phyloP scores from a whole-genome alignment of 805 yeast genomes.

The Candida quercuum region DNA sequence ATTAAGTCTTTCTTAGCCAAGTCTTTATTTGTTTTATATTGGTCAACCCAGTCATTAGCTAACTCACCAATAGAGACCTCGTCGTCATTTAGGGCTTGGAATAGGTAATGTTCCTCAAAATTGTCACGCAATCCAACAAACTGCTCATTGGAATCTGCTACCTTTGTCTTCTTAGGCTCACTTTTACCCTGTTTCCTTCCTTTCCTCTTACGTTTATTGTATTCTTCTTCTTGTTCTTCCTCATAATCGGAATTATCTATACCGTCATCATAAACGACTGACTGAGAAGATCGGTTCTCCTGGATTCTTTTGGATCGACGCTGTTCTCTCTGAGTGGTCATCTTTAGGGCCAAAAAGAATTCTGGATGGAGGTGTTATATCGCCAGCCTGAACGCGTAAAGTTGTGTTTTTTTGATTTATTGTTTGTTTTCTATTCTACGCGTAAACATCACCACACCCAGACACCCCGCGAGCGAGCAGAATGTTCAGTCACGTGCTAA shows the following conservation, averaged over 20 bases:
- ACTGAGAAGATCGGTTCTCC: conserved; percentile 13
- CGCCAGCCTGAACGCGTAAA: background rate
- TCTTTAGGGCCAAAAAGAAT: no score
- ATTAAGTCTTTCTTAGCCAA: conserved; percentile 55
- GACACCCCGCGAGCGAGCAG: no score
- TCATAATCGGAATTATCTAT: conserved; percentile 17
- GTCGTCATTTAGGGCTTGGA: conserved; percentile 44
- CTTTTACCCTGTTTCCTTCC: conserved; percentile 5
- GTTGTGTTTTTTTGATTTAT: background rate
- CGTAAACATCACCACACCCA: no score
- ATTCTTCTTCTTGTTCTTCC: conserved; percentile 19
- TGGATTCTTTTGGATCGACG: conserved; percentile 23
- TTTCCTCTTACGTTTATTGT: conserved; percentile 16
- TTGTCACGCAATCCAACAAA: conserved; percentile 34
- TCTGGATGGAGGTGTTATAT: no score
- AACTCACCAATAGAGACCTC: conserved; percentile 46
- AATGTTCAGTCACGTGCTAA: no score
- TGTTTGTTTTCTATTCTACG: no score
- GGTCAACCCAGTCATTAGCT: conserved; percentile 54
- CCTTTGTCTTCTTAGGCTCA: conserved; percentile 2
- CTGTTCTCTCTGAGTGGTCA: conserved; percentile 2
- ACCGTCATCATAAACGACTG: conserved; percentile 17
- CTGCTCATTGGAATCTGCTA: conserved; percentile 19
- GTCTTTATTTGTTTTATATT: conserved; percentile 37
- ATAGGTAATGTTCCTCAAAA: conserved; percentile 42